phyloP scores from a whole-genome alignment of 2,329 filamentous ascomycete genomes.

The Paramyrothecium sp. region DNA sequence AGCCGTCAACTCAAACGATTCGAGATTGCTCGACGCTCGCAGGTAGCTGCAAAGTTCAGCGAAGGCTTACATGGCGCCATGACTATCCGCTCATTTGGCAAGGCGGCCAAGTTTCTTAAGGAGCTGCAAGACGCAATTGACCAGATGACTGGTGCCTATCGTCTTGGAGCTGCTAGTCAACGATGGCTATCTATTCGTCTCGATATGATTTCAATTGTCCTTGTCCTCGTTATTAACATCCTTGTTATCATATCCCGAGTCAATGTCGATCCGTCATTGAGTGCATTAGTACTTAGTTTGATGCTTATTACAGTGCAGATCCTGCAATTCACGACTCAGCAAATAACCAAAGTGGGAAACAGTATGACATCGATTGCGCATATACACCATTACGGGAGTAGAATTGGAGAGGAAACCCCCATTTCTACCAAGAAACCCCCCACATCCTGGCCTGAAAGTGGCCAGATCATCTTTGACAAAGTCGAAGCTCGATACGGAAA shows the following conservation, averaged over 20 bases:
- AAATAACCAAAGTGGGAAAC: constrained; percentile 94
- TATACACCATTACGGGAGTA: constrained; percentile 82
- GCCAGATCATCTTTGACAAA: constrained; percentile 74
- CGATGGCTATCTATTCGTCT: constrained; percentile 86
- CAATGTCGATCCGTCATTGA: constrained; percentile 78
- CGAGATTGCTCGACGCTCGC: constrained; percentile 83
- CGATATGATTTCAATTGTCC: constrained; percentile 76
- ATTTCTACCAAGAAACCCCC: constrained; percentile 73
- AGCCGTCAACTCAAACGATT: constrained; percentile 93
- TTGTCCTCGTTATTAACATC: constrained; percentile 90
- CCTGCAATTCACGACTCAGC: constrained; percentile 92
- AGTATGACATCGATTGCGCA: constrained; percentile 97
- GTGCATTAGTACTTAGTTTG: constrained; percentile 86
- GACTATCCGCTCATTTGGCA: constrained; percentile 85
- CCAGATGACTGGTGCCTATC: constrained; percentile 92
- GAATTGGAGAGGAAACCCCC: constrained; percentile 87
- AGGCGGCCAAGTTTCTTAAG: constrained; percentile 70
- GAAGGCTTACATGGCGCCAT: constrained; percentile 83
- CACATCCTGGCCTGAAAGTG: constrained; percentile 81
- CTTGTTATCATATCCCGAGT: constrained; percentile 91
- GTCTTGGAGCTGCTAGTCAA: constrained; percentile 92
- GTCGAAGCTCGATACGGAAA: constrained; percentile 78
- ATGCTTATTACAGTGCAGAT: constrained; percentile 94
- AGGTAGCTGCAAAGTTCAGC: constrained; percentile 86
- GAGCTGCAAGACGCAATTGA: constrained; percentile 75